A percentile compares a stretch with the other conserved stretches of the same genome.
These are phyloP conservation scores for Epipyxis sp. DNA, from an alignment of 108 stramenopile genomes.

Conservation along the genomic window DNA sequence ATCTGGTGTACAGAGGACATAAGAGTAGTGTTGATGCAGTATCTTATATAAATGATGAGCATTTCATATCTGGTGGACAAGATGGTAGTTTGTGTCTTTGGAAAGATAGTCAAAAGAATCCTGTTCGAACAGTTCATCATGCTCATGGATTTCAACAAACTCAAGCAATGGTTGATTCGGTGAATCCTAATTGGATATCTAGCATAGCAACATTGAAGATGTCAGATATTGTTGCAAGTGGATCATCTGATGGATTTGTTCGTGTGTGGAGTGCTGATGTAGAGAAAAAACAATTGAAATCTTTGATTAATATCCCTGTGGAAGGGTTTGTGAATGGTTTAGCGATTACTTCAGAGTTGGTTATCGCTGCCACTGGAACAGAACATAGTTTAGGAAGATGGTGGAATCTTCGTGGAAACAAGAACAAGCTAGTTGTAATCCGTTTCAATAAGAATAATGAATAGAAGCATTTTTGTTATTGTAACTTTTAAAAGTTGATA, in stretches of 20 bases:
- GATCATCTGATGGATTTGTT: slow-evolving; percentile 78
- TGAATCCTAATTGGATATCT: slow-evolving; percentile 38
- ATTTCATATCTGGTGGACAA: slow-evolving; percentile 89
- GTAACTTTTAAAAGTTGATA: too few relatives aligned
- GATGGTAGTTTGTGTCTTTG: slow-evolving; percentile 77
- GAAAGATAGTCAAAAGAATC: slow-evolving; percentile 85
- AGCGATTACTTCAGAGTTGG: slow-evolving; percentile 25
- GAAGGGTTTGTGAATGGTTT: slow-evolving; percentile 75
- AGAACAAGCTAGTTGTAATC: too few relatives aligned
- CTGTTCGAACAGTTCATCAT: slow-evolving; percentile 55
- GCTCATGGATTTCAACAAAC: neutral
- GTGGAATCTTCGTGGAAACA: too few relatives aligned
- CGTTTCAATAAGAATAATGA: too few relatives aligned
- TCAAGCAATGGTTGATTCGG: neutral
- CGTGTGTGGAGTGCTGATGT: slow-evolving; percentile 71
- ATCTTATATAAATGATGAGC: slow-evolving; percentile 73
- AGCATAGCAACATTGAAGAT: slow-evolving; percentile 51
- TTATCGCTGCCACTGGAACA: slow-evolving; percentile 70
- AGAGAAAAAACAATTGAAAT: slow-evolving; percentile 52
- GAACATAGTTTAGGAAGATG: slow-evolving; percentile 80
- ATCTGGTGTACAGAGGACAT: slow-evolving; percentile 81
- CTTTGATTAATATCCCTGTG: slow-evolving; percentile 50
- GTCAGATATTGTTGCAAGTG: slow-evolving; percentile 72
- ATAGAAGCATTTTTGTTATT: too few relatives aligned
- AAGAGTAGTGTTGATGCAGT: slow-evolving; percentile 66